Conservation (phyloP, 1,139 yeast species). For the Yamadazyma dushanensis region DNA sequence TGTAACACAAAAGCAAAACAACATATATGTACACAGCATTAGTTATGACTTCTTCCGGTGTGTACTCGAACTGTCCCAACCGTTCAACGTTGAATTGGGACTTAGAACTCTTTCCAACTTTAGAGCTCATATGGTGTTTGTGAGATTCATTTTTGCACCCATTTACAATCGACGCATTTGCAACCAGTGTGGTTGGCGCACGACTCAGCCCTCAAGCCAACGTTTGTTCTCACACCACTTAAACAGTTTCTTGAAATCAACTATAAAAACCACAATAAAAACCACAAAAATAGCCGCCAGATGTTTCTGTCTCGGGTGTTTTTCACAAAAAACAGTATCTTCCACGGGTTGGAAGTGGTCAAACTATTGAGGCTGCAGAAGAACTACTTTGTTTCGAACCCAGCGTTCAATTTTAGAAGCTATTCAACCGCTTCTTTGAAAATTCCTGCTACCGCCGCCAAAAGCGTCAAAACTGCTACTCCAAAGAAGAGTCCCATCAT, state of each 20-base stretch:
- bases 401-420: conserved; percentile 8
- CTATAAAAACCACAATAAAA: no score
- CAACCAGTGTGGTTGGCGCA: no score
- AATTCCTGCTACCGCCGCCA: conserved; percentile 3
- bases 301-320: conserved; percentile 15
- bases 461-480: conserved; percentile 5
- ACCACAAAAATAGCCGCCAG: no score
- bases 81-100: no score
- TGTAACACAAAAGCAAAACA: conserved; percentile 22
- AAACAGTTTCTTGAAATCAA: no score
- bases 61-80: conserved; percentile 4
- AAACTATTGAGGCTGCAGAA: conserved; percentile 11
- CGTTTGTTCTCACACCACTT: no score
- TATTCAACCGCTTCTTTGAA: conserved; percentile 11
- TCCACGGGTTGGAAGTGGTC: conserved; percentile 12
- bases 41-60: conserved; percentile 22
- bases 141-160: no score
- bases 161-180: no score
- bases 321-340: conserved; percentile 15
- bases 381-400: conserved; percentile 13
- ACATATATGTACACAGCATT: conserved; percentile 30
- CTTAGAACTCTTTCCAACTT: no score
- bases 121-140: no score
- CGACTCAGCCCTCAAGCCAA: no score
- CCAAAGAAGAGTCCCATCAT: conserved; percentile 17